A percentile compares a stretch with the other conserved stretches of the same genome.
Evolutionary conservation across 768 basidiomycete genomes (phyloP).

Genomic region (Astraeus odoratus): DNA sequence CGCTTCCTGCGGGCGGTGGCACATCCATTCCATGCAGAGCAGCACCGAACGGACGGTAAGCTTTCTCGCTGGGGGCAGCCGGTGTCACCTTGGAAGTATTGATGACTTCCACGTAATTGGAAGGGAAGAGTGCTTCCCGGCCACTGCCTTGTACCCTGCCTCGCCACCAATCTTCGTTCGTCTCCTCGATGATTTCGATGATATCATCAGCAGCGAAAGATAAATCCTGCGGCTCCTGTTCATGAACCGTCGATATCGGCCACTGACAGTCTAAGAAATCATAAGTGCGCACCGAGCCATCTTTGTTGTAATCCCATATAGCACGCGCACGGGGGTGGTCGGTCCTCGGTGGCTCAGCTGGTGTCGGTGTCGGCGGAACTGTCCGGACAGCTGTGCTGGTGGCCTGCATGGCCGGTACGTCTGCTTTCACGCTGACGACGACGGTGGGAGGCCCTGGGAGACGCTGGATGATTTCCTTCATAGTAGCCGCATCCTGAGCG

Average conservation of each 20-base stretch:
- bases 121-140: slow-evolving; percentile 70
- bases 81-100: neutral
- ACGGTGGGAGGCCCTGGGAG: slow-evolving; percentile 27
- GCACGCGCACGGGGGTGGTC: slow-evolving; percentile 37
- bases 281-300: slow-evolving; percentile 36
- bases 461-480: slow-evolving; percentile 40
- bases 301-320: slow-evolving; percentile 62
- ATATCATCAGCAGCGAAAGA: slow-evolving; percentile 70
- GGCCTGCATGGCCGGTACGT: slow-evolving; percentile 5
- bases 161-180: slow-evolving; percentile 85
- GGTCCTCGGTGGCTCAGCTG: slow-evolving; percentile 4
- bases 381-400: slow-evolving; percentile 5
- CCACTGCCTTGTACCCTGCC: slow-evolving; percentile 59
- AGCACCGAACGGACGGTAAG: slow-evolving; percentile 34
- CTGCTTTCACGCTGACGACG: slow-evolving; percentile 8
- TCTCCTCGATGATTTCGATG: slow-evolving; percentile 73
- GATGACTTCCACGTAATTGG: slow-evolving; percentile 64
- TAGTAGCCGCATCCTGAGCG: slow-evolving; percentile 35
- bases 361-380: slow-evolving; percentile 14
- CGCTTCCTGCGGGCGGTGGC: slow-evolving; percentile 23
- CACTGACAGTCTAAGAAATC: neutral
- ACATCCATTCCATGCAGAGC: slow-evolving; percentile 28
- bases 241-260: slow-evolving; percentile 4
- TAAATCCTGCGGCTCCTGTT: slow-evolving; percentile 72
- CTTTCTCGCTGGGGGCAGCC: slow-evolving; percentile 3